A percentile compares a stretch with the other conserved stretches of the same genome.
These are phyloP conservation scores for Gracilaria vermiculophylla DNA, from an alignment of 23 red algal genomes.

Conservation along the genomic window DNA sequence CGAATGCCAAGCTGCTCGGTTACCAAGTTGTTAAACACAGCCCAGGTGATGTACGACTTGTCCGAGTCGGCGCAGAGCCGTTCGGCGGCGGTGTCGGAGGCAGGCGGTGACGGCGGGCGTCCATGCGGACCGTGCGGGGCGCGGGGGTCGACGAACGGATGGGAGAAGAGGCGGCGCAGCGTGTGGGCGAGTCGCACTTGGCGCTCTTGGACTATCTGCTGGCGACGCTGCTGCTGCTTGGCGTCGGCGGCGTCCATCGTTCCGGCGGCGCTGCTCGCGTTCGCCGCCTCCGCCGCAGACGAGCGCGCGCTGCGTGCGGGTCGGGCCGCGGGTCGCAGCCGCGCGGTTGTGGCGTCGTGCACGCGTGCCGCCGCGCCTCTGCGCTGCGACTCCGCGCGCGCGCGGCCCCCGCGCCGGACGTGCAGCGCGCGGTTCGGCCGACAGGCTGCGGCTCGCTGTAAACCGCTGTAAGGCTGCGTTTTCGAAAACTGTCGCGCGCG, in stretches of 20 bases:
- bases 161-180: neutral
- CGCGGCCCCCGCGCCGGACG: neutral
- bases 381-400: neutral
- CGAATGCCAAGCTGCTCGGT: neutral
- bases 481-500: neutral
- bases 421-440: too few relatives aligned
- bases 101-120: neutral
- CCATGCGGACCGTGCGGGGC: constrained; percentile 1
- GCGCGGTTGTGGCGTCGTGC: neutral
- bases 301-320: too few relatives aligned
- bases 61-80: neutral
- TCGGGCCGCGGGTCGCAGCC: too few relatives aligned
- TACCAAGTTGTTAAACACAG: constrained; percentile 14
- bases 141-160: constrained; percentile 7
- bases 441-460: neutral
- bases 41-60: neutral
- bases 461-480: neutral
- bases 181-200: neutral
- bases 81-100: neutral
- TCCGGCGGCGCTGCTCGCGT: neutral
- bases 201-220: neutral
- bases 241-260: neutral
- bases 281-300: too few relatives aligned
- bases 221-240: neutral
- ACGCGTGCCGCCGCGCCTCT: neutral